Conservation (phyloP, 2,329 filamentous ascomycete species). For the Ophiocordyceps camponoti-leonardi region DNA sequence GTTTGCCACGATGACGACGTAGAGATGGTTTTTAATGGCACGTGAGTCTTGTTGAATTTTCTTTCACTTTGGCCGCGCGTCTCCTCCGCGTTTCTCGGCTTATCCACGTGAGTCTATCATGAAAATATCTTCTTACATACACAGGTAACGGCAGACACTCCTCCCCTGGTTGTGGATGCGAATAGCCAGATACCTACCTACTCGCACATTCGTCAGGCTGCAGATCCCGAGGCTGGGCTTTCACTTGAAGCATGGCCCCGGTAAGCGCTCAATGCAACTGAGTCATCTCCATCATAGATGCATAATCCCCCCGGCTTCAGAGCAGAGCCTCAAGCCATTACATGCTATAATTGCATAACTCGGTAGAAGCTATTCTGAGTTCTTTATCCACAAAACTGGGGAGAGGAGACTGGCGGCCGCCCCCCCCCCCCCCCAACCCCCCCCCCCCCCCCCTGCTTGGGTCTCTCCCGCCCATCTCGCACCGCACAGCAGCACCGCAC, state of each 20-base stretch:
- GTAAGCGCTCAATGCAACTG: not conserved
- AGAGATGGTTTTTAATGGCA: too few relatives aligned
- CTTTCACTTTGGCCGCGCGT: too few relatives aligned
- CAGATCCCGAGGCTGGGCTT: not conserved
- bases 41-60: too few relatives aligned
- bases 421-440: not conserved
- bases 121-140: too few relatives aligned
- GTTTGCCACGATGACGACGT: not conserved
- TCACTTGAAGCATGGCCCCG: not conserved
- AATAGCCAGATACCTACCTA: not conserved
- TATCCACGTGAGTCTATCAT: too few relatives aligned
- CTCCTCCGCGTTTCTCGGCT: too few relatives aligned
- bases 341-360: not conserved
- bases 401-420: not conserved
- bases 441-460: not conserved
- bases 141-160: too few relatives aligned
- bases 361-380: not conserved
- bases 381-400: not conserved
- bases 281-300: too few relatives aligned
- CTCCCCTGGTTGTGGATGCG: not conserved
- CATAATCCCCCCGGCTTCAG: too few relatives aligned
- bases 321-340: not conserved
- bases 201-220: not conserved
- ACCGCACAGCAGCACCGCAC: not conserved
- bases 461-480: not conserved